Evolutionary conservation across 768 basidiomycete species (phyloP), one percentile per base, ranked within the genome.

Genomic region (Collybia nuda): DNA sequence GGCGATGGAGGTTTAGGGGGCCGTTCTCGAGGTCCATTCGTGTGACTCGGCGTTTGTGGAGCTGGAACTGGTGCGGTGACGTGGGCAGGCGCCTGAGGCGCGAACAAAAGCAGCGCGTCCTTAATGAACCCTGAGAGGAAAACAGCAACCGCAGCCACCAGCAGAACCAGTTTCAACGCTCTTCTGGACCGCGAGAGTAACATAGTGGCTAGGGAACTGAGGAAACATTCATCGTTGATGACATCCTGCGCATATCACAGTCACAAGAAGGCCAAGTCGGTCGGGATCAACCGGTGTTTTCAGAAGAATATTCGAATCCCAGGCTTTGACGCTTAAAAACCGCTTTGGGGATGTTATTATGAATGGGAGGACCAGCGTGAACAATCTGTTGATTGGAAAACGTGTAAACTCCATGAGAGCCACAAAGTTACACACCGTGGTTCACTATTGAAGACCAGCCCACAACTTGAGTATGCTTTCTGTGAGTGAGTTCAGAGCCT

Each of bases 201-300:
- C 47, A 48, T 48, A 38, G 15, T 32, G 32, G 32, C 45, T 36
- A 19, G 32, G n/a, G 12, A 11, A 32, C 32, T 32, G 14, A 14
- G 14, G 32, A 32, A 32, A 32, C 32, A 32, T 32, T 80, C 85
- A 76, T 82, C 81, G 61, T 84, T 81, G 65, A 83, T 80, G 8
- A 83, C 81, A 6, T 81, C 78, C 24, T 35, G 73, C 77, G 1
- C 72, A 79, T 52, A 64, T 72, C 32, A 32, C 14, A 14, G 6
- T 32, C 7, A 32, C 9, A 32, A 32, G 32, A 32, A 32, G 32
- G 32, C 32, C 32, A 32, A 32, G 32, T 32, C 32, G 12, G 32
- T 32, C 32, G 32, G 32, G 14, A 14, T 32, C 32, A 32, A 14
- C 32, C 32, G 32, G 12, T 32, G 9, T 3, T 5, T 14, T 32